Base-by-base conservation (phyloP, 208 protist genomes). In the Tetramitus jugosus region DNA sequence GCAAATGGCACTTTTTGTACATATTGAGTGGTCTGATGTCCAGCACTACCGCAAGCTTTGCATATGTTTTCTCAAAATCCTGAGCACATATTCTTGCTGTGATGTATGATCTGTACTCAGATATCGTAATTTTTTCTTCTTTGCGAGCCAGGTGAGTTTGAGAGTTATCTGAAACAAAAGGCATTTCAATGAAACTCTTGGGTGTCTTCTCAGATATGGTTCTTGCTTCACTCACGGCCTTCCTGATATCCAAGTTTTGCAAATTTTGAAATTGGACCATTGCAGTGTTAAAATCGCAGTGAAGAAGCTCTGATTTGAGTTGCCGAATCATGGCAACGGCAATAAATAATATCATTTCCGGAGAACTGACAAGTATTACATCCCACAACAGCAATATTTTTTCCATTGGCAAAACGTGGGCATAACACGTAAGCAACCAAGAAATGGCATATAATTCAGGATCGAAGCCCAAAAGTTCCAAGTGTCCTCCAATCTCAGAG, bases 371-470 rank as follows among this genome's bases (percentile, higher is more conserved):
- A 31, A 98, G 81, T 4, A 97, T 75, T 26, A 88, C 88, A 79
- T 98, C 95, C 93, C 94, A 98, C 49, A 96, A 56, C 1, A 85
- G 79, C 68, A 85, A 91, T 14, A 96, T 88, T 76, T 95, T 94
- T n/a, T 90, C 86, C 0, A 92, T 65, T 1, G 94, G 91, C 60
- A 94, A 81, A 31, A 87, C 81, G 79, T 96, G 90, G 33, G 90
- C 86, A 75, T 94, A 87, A 7, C 83, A 76, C 1, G 95, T 94
- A 3, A 97, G 87, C 61, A 96, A 89, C 95, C 95, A 98, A 69
- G 90, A 84, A 43, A 98, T 95, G n/a, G 95, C 92, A 82, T 95
- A 98, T 10, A 97, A 84, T 60, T 96, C 88, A 13, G 93, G 87
- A 3, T 80, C 82, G 76, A 93, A 96, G 31, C 80, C 83, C 23